Evolutionary conservation across 2,329 filamentous ascomycete genomes (phyloP), one percentile per base, ranked within the genome.

Genomic region (Colletotrichum zoysiae): DNA sequence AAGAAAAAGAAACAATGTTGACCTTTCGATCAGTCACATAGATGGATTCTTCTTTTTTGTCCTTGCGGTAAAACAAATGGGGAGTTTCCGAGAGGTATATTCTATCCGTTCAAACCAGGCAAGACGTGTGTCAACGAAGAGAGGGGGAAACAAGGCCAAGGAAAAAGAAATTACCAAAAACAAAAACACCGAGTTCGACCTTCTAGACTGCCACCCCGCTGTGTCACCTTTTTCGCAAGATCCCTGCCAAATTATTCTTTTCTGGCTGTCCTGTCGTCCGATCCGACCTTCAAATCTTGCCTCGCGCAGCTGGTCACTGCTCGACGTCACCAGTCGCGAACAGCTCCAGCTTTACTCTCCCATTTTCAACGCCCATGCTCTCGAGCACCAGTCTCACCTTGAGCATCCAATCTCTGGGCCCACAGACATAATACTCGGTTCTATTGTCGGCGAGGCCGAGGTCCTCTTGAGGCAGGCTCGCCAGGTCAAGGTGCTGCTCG

Each of bases 401-500:
- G 12, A 85, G 76, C 93, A 95, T 95, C 84, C 94, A 95, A 9
- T 79, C 78, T 71, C 86, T 85, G 0, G 93, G 92, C 0, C 93
- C 93, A 77, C 93, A 95, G 65, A 93, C 82, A 76, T 88, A 95
- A 79, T 94, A 95, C 76, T 90, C 84, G 0, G 93, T 85, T 55
- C 81, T 81, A 0, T 80, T 61, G 75, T 91, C 83, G 26, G 84
- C 81, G 1, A 91, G 78, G 74, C 86, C 88, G n/a, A 95, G 81
- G 0, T 81, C 77, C 11, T 87, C 82, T 33, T 81, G 78, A 74
- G 88, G 85, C 48, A 93, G 78, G 66, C 84, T 85, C 42, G 82
- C 80, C n/a, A 95, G 78, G 69, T 90, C 84, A 20, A 93, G 81
- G 9, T 88, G 85, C 4, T 91, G 89, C 11, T 82, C 81, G 75